phyloP scores from a whole-genome alignment of 331 rosid species.

The Prunus yedoensis region DNA sequence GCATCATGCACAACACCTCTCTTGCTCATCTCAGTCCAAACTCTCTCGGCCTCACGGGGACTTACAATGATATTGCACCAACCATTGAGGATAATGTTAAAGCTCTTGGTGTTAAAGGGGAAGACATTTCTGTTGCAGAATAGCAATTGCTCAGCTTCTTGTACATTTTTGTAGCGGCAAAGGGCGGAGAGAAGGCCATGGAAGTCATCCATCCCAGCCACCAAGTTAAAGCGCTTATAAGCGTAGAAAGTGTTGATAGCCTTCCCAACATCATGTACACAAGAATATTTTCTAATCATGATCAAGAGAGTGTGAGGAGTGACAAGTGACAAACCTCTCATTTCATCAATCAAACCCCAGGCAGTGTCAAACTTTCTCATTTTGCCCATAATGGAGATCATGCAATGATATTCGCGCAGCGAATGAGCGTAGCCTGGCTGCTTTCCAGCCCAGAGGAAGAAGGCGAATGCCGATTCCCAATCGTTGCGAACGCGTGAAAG shows the following conservation, averaged over 20 bases:
- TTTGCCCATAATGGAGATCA: conserved; percentile 80
- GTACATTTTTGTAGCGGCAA: conserved; percentile 77
- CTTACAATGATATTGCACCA: conserved; percentile 80
- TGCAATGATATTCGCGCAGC: conserved; percentile 70
- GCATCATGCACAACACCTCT: conserved; percentile 70
- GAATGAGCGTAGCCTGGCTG: conserved; percentile 52
- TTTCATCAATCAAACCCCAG: conserved; percentile 77
- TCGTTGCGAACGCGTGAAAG: conserved; percentile 68
- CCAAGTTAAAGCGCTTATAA: conserved; percentile 52
- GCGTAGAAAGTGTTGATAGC: conserved; percentile 77
- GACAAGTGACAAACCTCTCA: conserved; percentile 66
- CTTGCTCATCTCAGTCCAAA: conserved; percentile 80
- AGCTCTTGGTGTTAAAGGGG: conserved; percentile 70
- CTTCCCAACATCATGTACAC: conserved; percentile 71
- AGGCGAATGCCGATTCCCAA: conserved; percentile 86
- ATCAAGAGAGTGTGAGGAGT: conserved; percentile 73
- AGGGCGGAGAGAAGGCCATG: conserved; percentile 89
- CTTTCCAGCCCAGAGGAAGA: conserved; percentile 87
- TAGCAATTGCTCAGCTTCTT: conserved; percentile 75
- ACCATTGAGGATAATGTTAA: conserved; percentile 84
- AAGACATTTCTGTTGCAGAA: conserved; percentile 58
- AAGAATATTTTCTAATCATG: conserved; percentile 77
- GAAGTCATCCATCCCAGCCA: conserved; percentile 60
- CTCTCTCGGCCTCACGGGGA: conserved; percentile 58
- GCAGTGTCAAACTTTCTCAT: conserved; percentile 90